Base-by-base conservation (phyloP, 2,329 filamentous ascomycete species). In the Cladosporium phlei region DNA sequence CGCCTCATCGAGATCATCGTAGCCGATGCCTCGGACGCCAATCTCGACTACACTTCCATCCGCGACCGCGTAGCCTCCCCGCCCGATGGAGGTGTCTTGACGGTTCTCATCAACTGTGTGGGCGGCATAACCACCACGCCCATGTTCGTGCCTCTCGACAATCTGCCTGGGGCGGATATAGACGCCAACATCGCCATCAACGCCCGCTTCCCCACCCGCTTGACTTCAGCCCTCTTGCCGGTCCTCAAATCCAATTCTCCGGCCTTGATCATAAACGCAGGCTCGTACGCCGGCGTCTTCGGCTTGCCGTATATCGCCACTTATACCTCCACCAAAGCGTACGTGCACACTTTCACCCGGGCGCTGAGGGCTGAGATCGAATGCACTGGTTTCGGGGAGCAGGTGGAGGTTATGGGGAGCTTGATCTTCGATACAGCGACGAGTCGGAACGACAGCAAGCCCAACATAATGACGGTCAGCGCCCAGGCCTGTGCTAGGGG, bases 51-150 rank as follows among this genome's bases (percentile, higher is more conserved):
- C 39, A 12, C 14, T 1, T 47, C 43, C 12, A 56, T 62, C 43
- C 48, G 47, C 9, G 42, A 38, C 1, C 49, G 57, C 3, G 56
- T 71, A 8, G 52, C 62, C 1, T 29, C 46, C 3, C 29, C 58
- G 6, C 40, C 47, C 12, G n/a, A n/a, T n/a, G n/a, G n/a, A n/a
- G 56, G 74, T 27, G 60, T 71, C 50, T 61, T 82, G 24, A 78
- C 72, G 1, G 62, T 80, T 2, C 62, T 82, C 19, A 60, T 82
- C 55, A 81, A 81, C 62, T 81, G 80, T 58, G 72, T 77, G 0
- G 77, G 78, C 16, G 73, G 73, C 9, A 59, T 56, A 10, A 54
- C 55, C 9, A 45, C 51, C 10, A 42, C 62, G 46, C 59, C 63
- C 3, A 50, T 57, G 1, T 74, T 66, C 47, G 58, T 57, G 3